phyloP scores from a whole-genome alignment of 1,139 yeast species.

The Suhomyces terraborum region DNA sequence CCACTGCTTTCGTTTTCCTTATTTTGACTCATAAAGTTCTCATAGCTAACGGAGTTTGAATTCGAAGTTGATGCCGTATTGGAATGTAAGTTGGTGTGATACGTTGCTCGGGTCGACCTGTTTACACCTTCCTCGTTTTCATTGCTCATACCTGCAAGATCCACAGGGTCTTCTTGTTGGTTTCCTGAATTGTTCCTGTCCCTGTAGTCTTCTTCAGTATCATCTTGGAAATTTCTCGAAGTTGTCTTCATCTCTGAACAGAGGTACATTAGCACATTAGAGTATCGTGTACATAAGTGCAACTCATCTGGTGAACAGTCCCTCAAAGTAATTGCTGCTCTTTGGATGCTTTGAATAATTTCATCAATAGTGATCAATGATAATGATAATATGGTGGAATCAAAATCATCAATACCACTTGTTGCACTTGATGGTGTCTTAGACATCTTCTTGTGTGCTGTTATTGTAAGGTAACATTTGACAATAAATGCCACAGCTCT shows the following conservation, averaged over 20 bases:
- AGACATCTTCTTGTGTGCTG: conserved; percentile 41
- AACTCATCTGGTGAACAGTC: conserved; percentile 90
- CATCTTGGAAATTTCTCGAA: conserved; percentile 23
- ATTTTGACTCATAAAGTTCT: conserved; percentile 4
- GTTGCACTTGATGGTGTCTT: conserved; percentile 12
- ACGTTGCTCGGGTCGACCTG: neutral
- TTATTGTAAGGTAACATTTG: conserved; percentile 73
- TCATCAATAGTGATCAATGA: conserved; percentile 72
- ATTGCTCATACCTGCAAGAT: neutral
- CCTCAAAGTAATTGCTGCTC: conserved; percentile 71
- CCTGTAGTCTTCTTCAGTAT: conserved; percentile 14
- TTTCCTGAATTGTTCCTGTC: neutral
- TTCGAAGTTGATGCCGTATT: neutral
- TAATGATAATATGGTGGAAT: conserved; percentile 56
- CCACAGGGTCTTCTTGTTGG: neutral
- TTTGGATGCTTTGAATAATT: conserved; percentile 65
- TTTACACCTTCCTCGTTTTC: neutral
- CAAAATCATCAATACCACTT: conserved; percentile 36
- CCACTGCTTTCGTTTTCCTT: conserved; percentile 6
- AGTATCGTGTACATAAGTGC: conserved; percentile 79
- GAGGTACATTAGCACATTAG: conserved; percentile 75
- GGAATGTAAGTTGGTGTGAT: too few species aligned
- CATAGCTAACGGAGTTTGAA: neutral
- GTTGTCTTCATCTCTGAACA: conserved; percentile 70
- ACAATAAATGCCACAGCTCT: conserved; percentile 89